phyloP scores from a whole-genome alignment of 2,329 filamentous ascomycete species.

The Venturiaceae sp. region DNA sequence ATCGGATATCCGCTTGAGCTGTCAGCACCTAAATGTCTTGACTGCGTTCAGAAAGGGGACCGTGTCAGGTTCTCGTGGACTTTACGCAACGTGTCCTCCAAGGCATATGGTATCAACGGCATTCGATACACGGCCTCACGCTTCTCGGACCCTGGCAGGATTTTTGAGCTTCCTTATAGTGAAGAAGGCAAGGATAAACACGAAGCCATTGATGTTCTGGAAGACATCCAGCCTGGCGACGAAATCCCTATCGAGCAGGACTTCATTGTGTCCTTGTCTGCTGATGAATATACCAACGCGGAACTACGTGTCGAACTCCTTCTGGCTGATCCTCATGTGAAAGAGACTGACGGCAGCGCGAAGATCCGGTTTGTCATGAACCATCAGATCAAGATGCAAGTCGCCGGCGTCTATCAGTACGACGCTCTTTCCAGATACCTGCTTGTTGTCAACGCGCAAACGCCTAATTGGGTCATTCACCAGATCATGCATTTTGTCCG shows the following conservation, averaged over 20 bases:
- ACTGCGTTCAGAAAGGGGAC: too few relatives aligned
- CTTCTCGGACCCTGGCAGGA: conserved; percentile 9
- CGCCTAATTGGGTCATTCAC: conserved; percentile 12
- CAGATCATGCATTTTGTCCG: conserved; percentile 12
- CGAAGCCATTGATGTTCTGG: conserved; percentile 9
- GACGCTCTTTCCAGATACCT: conserved; percentile 10
- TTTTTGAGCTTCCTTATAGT: conserved; percentile 10
- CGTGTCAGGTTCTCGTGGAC: conserved; percentile 12
- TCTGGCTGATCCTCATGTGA: conserved; percentile 10
- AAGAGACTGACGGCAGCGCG: neutral
- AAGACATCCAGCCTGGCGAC: conserved; percentile 9
- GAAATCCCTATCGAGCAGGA: conserved; percentile 11
- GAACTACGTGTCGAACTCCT: conserved; percentile 11
- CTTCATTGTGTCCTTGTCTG: conserved; percentile 10
- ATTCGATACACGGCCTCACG: conserved; percentile 8
- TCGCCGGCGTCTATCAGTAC: conserved; percentile 10
- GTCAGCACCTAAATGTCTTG: too few relatives aligned
- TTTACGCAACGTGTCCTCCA: conserved; percentile 11
- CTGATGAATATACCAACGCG: conserved; percentile 9
- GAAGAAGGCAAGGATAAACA: neutral
- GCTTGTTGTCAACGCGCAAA: conserved; percentile 12
- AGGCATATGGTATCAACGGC: conserved; percentile 12
- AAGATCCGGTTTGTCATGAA: conserved; percentile 8
- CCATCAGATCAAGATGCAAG: conserved; percentile 12
- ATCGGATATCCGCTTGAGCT: too few relatives aligned